Percentiles rank a stretch among this genome's conserved stretches.
phyloP scores from a whole-genome alignment of 345 rosid species.

The Odontarrhena argentea region DNA sequence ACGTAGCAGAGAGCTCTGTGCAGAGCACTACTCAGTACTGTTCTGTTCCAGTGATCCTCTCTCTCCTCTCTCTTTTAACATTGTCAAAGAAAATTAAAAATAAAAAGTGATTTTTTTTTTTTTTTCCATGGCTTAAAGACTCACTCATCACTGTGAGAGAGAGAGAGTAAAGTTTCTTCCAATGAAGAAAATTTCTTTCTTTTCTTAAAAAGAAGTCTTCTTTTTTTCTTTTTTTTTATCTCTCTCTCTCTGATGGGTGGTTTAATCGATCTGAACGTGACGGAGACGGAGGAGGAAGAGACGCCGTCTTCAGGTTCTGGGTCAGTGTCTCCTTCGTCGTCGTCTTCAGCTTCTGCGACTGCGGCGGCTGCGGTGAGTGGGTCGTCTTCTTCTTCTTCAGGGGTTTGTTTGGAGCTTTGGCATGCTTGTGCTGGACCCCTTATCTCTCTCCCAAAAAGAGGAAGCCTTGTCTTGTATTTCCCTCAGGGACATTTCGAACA shows the following conservation, averaged over 20 bases:
- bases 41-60: constrained; percentile 35
- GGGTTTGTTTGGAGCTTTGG: constrained; percentile 94
- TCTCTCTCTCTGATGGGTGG: constrained; percentile 58
- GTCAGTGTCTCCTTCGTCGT: constrained; percentile 62
- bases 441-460: constrained; percentile 81
- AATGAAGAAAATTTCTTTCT: constrained; percentile 29
- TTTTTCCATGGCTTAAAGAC: constrained; percentile 33
- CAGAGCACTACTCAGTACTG: constrained; percentile 41
- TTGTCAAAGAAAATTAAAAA: constrained; percentile 12
- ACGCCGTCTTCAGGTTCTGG: constrained; percentile 58
- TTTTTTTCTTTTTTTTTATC: constrained; percentile 15
- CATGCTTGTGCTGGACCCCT: constrained; percentile 99
- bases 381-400: constrained; percentile 43
- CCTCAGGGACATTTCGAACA: constrained; percentile 97
- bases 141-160: constrained; percentile 31
- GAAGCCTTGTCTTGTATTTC: constrained; percentile 78
- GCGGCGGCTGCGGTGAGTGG: constrained; percentile 40
- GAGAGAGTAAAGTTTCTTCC: constrained; percentile 27
- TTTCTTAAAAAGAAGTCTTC: not conserved
- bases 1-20: constrained; percentile 43
- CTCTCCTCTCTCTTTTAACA: constrained; percentile 35
- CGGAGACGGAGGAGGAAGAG: constrained; percentile 79
- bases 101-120: constrained; percentile 6
- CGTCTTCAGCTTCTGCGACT: constrained; percentile 57
- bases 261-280: constrained; percentile 92